Percentiles rank a stretch among this genome's conserved stretches.
Conservation (phyloP, 371 early-diverging fungal species). For the Circinella minor region DNA sequence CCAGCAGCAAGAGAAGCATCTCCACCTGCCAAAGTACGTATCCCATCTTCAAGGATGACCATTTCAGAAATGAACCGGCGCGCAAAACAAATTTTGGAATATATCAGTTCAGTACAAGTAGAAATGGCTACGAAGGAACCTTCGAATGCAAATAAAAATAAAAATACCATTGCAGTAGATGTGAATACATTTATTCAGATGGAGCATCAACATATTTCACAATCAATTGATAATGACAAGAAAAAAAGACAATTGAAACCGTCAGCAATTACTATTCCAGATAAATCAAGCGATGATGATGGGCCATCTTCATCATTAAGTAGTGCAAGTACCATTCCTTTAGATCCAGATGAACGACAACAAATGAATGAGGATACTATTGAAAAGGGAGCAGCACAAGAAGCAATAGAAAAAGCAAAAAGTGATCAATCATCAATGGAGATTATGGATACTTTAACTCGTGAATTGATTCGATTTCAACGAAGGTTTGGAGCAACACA, state of each 20-base stretch:
- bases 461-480: conserved; percentile 49
- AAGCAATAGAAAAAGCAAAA: conserved; percentile 23
- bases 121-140: conserved; percentile 41
- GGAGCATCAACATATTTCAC: background rate
- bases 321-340: conserved; percentile 48
- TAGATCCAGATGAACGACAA: conserved; percentile 28
- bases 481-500: conserved; percentile 24
- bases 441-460: conserved; percentile 49
- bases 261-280: conserved; percentile 39
- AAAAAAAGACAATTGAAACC: conserved; percentile 9
- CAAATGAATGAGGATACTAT: background rate
- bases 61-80: conserved; percentile 67
- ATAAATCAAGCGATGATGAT: conserved; percentile 25
- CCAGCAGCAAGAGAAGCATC: conserved; percentile 32
- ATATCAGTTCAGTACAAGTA: conserved; percentile 56
- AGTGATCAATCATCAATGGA: conserved; percentile 41
- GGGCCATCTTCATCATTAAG: conserved; percentile 35
- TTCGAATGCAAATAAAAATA: background rate
- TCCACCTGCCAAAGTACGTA: conserved; percentile 55
- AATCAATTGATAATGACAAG: background rate
- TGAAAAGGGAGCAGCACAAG: conserved; percentile 37
- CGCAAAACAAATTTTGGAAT: conserved; percentile 60
- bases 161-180: background rate
- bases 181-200: background rate
- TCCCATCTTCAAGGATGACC: conserved; percentile 55